These are phyloP conservation scores for Capsella rubella DNA, from an alignment of 441 rosid species.

Conservation along the genomic window DNA sequence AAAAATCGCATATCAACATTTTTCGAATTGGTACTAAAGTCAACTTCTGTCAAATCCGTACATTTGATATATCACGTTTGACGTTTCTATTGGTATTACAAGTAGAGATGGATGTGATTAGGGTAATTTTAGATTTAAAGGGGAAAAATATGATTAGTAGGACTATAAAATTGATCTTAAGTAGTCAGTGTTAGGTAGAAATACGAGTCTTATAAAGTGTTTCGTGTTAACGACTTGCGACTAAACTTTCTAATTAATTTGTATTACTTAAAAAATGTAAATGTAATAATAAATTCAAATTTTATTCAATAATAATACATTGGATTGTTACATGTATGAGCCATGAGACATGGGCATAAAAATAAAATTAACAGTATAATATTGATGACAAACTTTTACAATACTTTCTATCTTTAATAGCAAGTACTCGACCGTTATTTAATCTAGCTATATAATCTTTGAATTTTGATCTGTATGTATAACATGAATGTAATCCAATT, in stretches of 20 bases:
- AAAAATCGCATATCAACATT: conserved; percentile 19
- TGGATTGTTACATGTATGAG: conserved; percentile 19
- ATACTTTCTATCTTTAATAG: not conserved
- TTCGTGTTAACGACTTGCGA: not conserved
- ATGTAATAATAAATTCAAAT: conserved; percentile 6
- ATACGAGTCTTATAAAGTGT: not conserved
- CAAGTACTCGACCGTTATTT: conserved; percentile 1
- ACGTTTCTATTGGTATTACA: not conserved
- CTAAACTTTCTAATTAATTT: not conserved
- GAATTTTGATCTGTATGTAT: not conserved
- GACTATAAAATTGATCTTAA: not conserved
- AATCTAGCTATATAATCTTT: conserved; percentile 13
- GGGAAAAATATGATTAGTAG: not conserved
- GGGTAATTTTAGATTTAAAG: not conserved
- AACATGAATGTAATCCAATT: conserved; percentile 35
- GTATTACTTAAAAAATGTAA: not conserved
- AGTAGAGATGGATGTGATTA: not conserved
- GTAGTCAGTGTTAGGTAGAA: not conserved
- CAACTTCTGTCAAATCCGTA: conserved; percentile 34
- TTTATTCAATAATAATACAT: conserved; percentile 22
- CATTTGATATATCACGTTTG: not conserved
- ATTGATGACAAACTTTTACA: conserved; percentile 32
- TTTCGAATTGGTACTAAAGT: conserved; percentile 17
- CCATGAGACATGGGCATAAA: conserved; percentile 10
- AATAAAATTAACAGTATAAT: conserved; percentile 23